Conservation (phyloP, 805 yeast genomes). For the Wickerhamomyces sydowiorum region DNA sequence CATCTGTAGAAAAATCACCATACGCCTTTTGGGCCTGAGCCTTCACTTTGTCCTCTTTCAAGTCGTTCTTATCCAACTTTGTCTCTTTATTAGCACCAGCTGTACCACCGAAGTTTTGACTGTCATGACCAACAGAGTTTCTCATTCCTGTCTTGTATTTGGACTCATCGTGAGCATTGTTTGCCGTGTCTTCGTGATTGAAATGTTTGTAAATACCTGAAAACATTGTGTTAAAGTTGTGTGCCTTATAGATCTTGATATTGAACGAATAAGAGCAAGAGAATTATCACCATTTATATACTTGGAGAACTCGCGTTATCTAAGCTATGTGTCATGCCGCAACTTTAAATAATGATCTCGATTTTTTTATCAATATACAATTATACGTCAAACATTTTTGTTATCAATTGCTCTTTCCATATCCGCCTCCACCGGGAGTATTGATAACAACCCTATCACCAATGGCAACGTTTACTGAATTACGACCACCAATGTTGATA, state of each 20-base stretch:
- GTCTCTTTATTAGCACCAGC: conserved; percentile 9
- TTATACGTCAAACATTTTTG: background rate
- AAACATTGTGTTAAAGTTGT: no score
- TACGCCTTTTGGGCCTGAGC: conserved; percentile 14
- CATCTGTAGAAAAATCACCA: conserved; percentile 5
- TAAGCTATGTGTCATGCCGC: no score
- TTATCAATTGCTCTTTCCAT: conserved; percentile 32
- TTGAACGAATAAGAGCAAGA: no score
- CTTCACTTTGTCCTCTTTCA: conserved; percentile 7
- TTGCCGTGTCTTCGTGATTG: background rate
- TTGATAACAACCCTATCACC: conserved; percentile 65
- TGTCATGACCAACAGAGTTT: background rate
- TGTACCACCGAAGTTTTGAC: conserved; percentile 11
- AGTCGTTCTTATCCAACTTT: conserved; percentile 2
- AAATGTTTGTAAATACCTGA: background rate
- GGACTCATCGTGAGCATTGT: background rate
- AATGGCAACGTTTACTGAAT: conserved; percentile 45
- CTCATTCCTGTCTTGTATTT: background rate
- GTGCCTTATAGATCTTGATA: no score
- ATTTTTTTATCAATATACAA: background rate
- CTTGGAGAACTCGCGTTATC: no score
- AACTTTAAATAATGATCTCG: no score
- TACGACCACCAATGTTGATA: conserved; percentile 65
- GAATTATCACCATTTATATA: background rate
- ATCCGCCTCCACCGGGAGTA: conserved; percentile 90